phyloP scores from a whole-genome alignment of 345 rosid species.

The Citropsis articulata region DNA sequence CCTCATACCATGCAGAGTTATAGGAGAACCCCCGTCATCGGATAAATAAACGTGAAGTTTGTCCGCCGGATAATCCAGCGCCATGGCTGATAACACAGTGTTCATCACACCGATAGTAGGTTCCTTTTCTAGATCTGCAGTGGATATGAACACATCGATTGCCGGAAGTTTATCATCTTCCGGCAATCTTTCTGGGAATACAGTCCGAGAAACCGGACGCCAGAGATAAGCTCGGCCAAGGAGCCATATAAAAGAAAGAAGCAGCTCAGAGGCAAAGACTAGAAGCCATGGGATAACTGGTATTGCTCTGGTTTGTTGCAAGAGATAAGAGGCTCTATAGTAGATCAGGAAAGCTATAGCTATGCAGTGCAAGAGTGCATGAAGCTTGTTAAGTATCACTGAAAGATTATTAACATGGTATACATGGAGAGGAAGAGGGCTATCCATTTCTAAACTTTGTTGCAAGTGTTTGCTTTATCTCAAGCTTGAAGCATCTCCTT shows the following conservation, averaged over 20 bases:
- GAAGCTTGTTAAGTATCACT: conserved; percentile 24
- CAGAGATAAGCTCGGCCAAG: conserved; percentile 28
- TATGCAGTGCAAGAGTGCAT: conserved; percentile 25
- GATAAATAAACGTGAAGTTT: conserved; percentile 47
- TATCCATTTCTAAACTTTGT: conserved; percentile 1
- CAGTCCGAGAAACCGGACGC: conserved; percentile 34
- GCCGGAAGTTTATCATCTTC: conserved; percentile 30
- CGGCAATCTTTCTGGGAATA: conserved; percentile 35
- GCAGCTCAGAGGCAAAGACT: conserved; percentile 26
- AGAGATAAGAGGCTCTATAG: conserved; percentile 34
- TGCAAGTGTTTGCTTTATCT: neutral
- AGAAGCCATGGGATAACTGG: conserved; percentile 19
- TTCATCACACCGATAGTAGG: conserved; percentile 40
- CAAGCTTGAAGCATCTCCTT: neutral
- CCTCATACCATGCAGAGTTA: conserved; percentile 34
- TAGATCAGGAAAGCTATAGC: conserved; percentile 29
- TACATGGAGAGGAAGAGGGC: conserved; percentile 23
- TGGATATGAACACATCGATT: conserved; percentile 44
- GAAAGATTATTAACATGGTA: conserved; percentile 12
- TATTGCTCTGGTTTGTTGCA: neutral
- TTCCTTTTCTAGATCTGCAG: conserved; percentile 41
- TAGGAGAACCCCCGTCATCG: conserved; percentile 33
- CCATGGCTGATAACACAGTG: conserved; percentile 49
- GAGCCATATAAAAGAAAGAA: conserved; percentile 37
- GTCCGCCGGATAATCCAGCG: conserved; percentile 42